These are phyloP conservation scores for Diplodia mutila DNA, from an alignment of 2,329 filamentous ascomycete species.

Conservation along the genomic window DNA sequence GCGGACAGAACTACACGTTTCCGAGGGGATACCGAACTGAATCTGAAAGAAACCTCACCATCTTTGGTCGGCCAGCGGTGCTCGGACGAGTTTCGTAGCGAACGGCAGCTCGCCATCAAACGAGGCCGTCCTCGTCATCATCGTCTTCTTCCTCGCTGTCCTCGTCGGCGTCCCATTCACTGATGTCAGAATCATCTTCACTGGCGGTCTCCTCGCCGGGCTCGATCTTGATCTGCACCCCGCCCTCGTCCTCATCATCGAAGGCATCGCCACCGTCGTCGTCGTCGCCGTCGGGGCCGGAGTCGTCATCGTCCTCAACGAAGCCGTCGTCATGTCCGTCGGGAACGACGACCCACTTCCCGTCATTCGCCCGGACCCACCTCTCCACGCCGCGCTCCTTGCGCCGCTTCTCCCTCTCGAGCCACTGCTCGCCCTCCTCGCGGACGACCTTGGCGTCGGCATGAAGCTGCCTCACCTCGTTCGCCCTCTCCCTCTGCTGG, in stretches of 20 bases:
- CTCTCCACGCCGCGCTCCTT: background rate
- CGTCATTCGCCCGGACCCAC: no score
- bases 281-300: background rate
- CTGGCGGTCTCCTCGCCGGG: no score
- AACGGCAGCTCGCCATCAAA: no score
- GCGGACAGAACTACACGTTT: no score
- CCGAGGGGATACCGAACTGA: no score
- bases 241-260: background rate
- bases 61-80: no score
- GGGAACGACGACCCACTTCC: no score
- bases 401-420: background rate
- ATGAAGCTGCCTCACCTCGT: background rate
- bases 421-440: background rate
- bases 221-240: no score
- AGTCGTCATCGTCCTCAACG: no score
- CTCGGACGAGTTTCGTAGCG: no score
- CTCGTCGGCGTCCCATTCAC: background rate
- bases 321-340: no score
- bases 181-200: background rate
- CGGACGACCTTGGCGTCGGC: accelerated
- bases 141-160: background rate
- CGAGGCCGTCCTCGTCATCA: background rate
- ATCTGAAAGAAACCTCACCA: no score
- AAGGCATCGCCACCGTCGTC: background rate
- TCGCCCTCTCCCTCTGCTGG: background rate